Conservation (phyloP, 2,329 filamentous ascomycete species). For the Aureobasidium zeae region DNA sequence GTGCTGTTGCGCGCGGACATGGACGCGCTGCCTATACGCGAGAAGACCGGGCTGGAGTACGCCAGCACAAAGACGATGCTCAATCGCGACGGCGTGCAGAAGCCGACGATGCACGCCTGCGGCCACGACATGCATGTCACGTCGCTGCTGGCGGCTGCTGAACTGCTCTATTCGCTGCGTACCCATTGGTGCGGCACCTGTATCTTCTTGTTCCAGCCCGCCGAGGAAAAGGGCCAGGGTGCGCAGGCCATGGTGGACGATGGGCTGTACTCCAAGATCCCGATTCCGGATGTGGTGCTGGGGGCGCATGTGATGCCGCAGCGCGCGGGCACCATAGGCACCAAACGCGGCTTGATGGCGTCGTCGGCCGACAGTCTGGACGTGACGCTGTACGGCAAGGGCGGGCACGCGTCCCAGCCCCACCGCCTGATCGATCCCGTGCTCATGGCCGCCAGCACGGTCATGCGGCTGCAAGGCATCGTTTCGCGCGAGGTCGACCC, state of each 20-base stretch:
- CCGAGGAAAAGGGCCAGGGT: conserved; percentile 55
- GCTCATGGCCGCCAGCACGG: conserved; percentile 47
- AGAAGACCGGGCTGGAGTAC: conserved; percentile 47
- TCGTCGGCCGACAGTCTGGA: conserved; percentile 33
- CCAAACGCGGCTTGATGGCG: conserved; percentile 34
- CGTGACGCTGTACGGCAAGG: conserved; percentile 49
- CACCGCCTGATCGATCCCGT: conserved; percentile 50
- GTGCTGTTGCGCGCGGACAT: conserved; percentile 54
- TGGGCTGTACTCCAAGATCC: conserved; percentile 46
- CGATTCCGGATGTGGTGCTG: conserved; percentile 47
- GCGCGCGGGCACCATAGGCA: conserved; percentile 33
- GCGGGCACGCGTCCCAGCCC: conserved; percentile 50
- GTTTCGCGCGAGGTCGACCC: conserved; percentile 47
- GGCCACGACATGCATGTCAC: conserved; percentile 60
- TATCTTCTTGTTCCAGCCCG: conserved; percentile 57
- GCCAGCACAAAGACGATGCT: conserved; percentile 40
- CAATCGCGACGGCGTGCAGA: conserved; percentile 40
- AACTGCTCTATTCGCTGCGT: conserved; percentile 38
- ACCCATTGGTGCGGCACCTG: conserved; percentile 53
- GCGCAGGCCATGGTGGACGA: conserved; percentile 55
- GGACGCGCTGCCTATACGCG: conserved; percentile 51
- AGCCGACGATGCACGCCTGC: conserved; percentile 59
- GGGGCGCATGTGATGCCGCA: conserved; percentile 49
- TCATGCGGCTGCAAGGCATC: conserved; percentile 51
- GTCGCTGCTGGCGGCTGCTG: conserved; percentile 46